Conservation (phyloP, 2,329 filamentous ascomycete genomes). For the Myriosclerotinia curreyana region DNA sequence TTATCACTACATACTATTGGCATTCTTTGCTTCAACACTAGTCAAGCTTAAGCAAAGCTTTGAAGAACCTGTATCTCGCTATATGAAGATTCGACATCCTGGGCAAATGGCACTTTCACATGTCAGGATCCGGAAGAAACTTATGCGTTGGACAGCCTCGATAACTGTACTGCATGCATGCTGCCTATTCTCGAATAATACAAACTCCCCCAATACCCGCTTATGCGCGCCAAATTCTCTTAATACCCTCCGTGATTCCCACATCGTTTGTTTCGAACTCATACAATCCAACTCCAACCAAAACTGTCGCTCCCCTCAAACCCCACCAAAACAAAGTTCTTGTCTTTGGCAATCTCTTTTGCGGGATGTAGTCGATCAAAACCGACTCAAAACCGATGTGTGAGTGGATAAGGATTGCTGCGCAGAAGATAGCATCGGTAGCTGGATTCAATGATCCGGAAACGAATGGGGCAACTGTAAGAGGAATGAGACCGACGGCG, state of each 20-base stretch:
- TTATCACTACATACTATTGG: neutral
- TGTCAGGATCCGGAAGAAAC: neutral
- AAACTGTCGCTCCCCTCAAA: slow-evolving; percentile 73
- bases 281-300: slow-evolving; percentile 86
- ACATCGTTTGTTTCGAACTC: slow-evolving; percentile 99
- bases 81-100: neutral
- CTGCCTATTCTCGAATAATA: slow-evolving; percentile 20
- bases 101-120: slow-evolving; percentile 6
- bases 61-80: neutral
- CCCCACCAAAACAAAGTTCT: slow-evolving; percentile 71
- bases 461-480: slow-evolving; percentile 88
- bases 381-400: slow-evolving; percentile 92
- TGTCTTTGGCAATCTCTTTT: slow-evolving; percentile 62
- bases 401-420: slow-evolving; percentile 81
- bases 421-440: slow-evolving; percentile 81
- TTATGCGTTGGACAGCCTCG: slow-evolving; percentile 8
- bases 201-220: slow-evolving; percentile 4
- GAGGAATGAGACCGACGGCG: slow-evolving; percentile 75
- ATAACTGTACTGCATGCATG: slow-evolving; percentile 14
- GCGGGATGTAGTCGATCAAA: slow-evolving; percentile 89
- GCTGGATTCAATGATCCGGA: slow-evolving; percentile 86
- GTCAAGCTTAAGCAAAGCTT: neutral
- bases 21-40: neutral
- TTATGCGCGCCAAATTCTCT: slow-evolving; percentile 83
- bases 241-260: slow-evolving; percentile 84